Evolutionary conservation across 169 alveolate genomes (phyloP).

Genomic region (Cryptosporidium meleagridis): DNA sequence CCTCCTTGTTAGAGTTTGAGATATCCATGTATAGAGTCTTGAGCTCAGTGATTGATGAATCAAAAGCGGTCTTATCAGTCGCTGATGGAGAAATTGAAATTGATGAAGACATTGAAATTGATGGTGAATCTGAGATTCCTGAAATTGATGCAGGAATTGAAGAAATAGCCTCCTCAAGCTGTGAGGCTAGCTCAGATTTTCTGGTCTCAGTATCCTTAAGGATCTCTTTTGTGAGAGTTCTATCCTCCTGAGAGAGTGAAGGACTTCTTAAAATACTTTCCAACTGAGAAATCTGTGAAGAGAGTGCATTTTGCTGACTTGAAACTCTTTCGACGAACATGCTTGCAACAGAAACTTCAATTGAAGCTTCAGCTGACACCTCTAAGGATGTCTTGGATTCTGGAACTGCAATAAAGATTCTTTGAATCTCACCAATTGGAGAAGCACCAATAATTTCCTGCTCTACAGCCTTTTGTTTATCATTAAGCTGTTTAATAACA

Average conservation of each 20-base stretch:
- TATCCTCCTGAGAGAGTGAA: conserved; percentile 49
- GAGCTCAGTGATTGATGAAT: conserved; percentile 10
- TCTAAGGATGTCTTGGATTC: conserved; percentile 4
- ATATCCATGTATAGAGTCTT: conserved; percentile 27
- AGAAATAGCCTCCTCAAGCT: conserved; percentile 29
- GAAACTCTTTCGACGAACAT: conserved; percentile 1
- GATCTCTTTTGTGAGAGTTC: conserved; percentile 27
- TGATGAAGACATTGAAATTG: conserved; percentile 17
- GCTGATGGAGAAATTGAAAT: conserved; percentile 21
- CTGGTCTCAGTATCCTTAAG: conserved; percentile 48
- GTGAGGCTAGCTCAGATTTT: not conserved
- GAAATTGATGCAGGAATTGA: conserved; percentile 5
- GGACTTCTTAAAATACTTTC: conserved; percentile 42
- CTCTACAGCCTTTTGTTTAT: conserved; percentile 37
- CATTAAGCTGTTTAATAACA: conserved; percentile 9
- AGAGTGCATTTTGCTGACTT: conserved; percentile 12
- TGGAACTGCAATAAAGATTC: not conserved
- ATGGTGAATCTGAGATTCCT: conserved; percentile 13
- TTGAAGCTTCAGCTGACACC: not conserved
- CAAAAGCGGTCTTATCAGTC: conserved; percentile 26
- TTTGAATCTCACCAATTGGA: conserved; percentile 35
- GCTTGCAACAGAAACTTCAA: conserved; percentile 29
- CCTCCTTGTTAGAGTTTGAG: conserved; percentile 19
- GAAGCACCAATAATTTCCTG: conserved; percentile 11
- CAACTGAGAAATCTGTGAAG: conserved; percentile 30